A percentile compares a stretch with the other conserved stretches of the same genome.
These are phyloP conservation scores for Podospora appendiculata DNA, from an alignment of 495 filamentous ascomycete species.

Conservation along the genomic window DNA sequence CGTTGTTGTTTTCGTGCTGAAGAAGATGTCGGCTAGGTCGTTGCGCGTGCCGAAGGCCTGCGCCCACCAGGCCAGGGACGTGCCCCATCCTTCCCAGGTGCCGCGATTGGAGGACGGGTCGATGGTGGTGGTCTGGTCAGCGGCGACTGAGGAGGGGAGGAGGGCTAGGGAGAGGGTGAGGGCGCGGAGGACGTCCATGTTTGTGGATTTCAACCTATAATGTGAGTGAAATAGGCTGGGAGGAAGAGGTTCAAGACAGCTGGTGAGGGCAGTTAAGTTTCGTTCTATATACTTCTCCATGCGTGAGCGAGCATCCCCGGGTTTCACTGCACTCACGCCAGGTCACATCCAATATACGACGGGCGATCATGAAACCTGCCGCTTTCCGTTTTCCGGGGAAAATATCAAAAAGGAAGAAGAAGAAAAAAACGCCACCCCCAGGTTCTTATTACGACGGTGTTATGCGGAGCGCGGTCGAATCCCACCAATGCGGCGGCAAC, in stretches of 20 bases:
- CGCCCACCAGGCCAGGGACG: conserved; percentile 35
- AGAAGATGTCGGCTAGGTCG: conserved; percentile 30
- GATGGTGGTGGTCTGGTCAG: conserved; percentile 24
- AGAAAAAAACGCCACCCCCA: too few relatives aligned
- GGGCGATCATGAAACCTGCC: too few relatives aligned
- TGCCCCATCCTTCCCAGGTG: conserved; percentile 34
- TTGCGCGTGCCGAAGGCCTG: conserved; percentile 24
- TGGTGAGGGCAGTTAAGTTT: too few relatives aligned
- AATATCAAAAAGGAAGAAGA: too few relatives aligned
- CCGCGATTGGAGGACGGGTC: conserved; percentile 24
- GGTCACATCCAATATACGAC: too few relatives aligned
- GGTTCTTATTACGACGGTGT: neutral
- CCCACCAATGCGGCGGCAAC: neutral
- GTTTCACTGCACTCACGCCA: too few relatives aligned
- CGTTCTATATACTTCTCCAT: too few relatives aligned
- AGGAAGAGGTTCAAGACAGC: neutral
- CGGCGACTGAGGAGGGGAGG: neutral
- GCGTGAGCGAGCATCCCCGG: too few relatives aligned
- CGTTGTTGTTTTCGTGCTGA: conserved; percentile 15
- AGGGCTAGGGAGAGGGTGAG: neutral
- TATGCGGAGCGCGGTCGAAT: neutral
- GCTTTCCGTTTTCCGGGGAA: too few relatives aligned
- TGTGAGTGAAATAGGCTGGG: neutral
- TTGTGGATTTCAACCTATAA: neutral
- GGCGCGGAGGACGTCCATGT: neutral